phyloP scores from a whole-genome alignment of 768 basidiomycete genomes.

The Neoboletus magnificus region DNA sequence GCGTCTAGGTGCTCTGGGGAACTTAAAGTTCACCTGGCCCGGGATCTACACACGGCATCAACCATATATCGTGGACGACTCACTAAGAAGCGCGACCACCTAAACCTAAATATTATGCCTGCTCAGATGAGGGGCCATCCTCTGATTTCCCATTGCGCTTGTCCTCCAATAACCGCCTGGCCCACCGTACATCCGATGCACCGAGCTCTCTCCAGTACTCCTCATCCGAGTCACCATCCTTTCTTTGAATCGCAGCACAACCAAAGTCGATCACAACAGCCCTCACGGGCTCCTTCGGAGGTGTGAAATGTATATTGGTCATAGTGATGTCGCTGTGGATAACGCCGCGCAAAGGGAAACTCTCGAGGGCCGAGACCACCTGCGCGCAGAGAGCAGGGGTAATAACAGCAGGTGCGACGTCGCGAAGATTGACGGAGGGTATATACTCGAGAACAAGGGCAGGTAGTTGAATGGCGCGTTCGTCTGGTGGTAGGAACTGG shows the following conservation, averaged over 20 bases:
- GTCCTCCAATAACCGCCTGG: neutral
- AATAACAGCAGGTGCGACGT: neutral
- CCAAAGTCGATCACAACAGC: neutral
- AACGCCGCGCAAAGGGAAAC: neutral
- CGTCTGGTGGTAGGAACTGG: neutral
- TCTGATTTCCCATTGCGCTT: neutral
- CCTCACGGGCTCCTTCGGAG: neutral
- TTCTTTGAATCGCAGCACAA: neutral
- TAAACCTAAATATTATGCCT: neutral
- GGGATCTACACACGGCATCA: too few species aligned
- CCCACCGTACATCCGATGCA: neutral
- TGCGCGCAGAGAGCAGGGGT: neutral
- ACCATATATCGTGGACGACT: too few species aligned
- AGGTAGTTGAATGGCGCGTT: neutral
- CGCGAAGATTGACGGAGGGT: neutral
- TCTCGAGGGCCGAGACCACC: neutral
- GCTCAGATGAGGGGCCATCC: neutral
- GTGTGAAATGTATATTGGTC: neutral
- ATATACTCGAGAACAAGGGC: conserved; percentile 5
- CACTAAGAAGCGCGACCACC: neutral
- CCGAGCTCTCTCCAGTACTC: neutral
- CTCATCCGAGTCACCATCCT: neutral
- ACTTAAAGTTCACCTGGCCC: too few species aligned
- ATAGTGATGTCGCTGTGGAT: conserved; percentile 1
- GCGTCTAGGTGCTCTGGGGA: too few species aligned